These are phyloP conservation scores for Inonotus obliquus DNA, from an alignment of 1,284 basidiomycete species.

Conservation along the genomic window DNA sequence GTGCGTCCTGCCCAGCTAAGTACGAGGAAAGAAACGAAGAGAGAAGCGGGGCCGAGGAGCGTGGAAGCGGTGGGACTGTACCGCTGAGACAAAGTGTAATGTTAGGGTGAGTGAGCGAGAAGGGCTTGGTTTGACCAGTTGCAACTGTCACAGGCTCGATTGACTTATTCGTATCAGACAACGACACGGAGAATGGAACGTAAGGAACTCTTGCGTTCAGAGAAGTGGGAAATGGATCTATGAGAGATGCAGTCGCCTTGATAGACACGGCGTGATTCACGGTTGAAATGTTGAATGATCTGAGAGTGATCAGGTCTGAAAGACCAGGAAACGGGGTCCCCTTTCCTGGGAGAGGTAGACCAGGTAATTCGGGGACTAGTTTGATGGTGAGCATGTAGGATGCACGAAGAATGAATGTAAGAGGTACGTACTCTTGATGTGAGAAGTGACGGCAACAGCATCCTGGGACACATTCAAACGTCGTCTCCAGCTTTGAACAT, in stretches of 20 bases:
- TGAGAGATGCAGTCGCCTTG: constrained; percentile 44
- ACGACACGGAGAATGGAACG: constrained; percentile 56
- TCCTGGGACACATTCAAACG: constrained; percentile 38
- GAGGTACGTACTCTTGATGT: constrained; percentile 40
- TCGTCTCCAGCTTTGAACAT: constrained; percentile 46
- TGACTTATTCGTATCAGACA: constrained; percentile 27
- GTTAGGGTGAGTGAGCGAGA: constrained; percentile 61
- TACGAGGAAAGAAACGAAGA: constrained; percentile 53
- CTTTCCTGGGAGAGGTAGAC: constrained; percentile 55
- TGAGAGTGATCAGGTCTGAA: constrained; percentile 53
- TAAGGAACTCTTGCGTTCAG: constrained; percentile 42
- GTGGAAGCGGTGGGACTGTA: constrained; percentile 49
- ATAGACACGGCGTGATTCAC: constrained; percentile 52
- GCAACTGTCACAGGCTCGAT: constrained; percentile 38
- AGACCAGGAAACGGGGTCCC: constrained; percentile 48
- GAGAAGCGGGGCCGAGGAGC: constrained; percentile 27
- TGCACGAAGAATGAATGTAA: neutral
- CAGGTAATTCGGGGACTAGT: constrained; percentile 60
- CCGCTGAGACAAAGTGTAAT: constrained; percentile 56
- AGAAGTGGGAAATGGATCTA: constrained; percentile 7
- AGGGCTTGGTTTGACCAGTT: constrained; percentile 47
- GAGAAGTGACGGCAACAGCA: constrained; percentile 42
- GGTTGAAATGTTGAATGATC: constrained; percentile 54
- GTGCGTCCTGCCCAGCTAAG: constrained; percentile 45
- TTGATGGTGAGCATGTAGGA: neutral